Evolutionary conservation across 768 basidiomycete species (phyloP).

Genomic region (Termitomyces sp.): DNA sequence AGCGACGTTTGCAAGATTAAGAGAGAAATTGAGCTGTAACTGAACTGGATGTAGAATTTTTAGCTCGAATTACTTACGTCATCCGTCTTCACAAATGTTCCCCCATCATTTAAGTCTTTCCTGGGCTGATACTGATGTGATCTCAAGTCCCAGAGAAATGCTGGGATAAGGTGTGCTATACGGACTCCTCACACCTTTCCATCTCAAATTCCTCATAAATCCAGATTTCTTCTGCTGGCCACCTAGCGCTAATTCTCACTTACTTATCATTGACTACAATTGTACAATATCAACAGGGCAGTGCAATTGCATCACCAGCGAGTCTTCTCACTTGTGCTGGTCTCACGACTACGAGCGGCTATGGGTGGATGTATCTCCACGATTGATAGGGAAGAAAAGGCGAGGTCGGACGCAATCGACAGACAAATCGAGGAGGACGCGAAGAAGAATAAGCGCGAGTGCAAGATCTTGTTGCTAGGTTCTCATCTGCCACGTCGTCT

Average conservation of each 20-base stretch:
- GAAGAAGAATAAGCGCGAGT: conserved; percentile 77
- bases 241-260: not conserved
- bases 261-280: not conserved
- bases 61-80: not conserved
- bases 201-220: not conserved
- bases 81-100: not conserved
- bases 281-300: not conserved
- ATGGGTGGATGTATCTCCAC: conserved; percentile 72
- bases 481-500: not conserved
- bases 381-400: conserved; percentile 50
- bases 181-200: not conserved
- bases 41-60: too few species aligned
- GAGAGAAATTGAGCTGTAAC: too few species aligned
- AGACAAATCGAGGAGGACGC: conserved; percentile 81
- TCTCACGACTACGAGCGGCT: not conserved
- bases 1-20: too few species aligned
- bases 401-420: conserved; percentile 72
- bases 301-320: not conserved
- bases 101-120: not conserved
- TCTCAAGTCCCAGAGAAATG: not conserved
- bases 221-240: not conserved
- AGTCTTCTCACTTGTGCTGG: too few species aligned
- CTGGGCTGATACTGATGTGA: not conserved
- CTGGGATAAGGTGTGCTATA: not conserved
- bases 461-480: conserved; percentile 93